Percentiles rank a stretch among this genome's conserved stretches.
Evolutionary conservation across 495 filamentous ascomycete species (phyloP).

Genomic region (Tuber umbilicatum): DNA sequence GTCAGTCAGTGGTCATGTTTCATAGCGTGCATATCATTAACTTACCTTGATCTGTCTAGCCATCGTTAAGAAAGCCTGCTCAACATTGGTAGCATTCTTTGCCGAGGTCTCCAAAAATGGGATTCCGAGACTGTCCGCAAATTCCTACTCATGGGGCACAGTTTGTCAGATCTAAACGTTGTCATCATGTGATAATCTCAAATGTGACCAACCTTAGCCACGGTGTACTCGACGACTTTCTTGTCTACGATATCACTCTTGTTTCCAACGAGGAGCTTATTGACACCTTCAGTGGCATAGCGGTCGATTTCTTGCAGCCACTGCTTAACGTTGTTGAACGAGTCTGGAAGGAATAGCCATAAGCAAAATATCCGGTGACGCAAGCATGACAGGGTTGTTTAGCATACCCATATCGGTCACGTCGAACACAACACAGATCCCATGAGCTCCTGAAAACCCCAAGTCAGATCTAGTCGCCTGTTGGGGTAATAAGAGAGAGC

Average conservation of each 20-base stretch:
- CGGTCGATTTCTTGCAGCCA: slow-evolving; percentile 99
- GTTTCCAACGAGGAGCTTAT: slow-evolving; percentile 98
- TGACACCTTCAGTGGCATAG: slow-evolving; percentile 97
- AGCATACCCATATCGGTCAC: slow-evolving; percentile 80
- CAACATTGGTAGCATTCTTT: slow-evolving; percentile 98
- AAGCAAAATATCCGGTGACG: slow-evolving; percentile 6
- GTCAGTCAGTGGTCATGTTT: slow-evolving; percentile 15
- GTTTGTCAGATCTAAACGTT: slow-evolving; percentile 27
- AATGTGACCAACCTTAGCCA: slow-evolving; percentile 72
- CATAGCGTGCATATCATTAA: background rate
- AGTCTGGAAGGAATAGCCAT: slow-evolving; percentile 51
- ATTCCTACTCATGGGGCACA: slow-evolving; percentile 59
- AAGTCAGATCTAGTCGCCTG: slow-evolving; percentile 16
- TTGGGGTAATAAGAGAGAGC: background rate
- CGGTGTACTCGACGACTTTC: slow-evolving; percentile 99
- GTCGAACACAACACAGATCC: slow-evolving; percentile 99
- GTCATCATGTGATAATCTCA: slow-evolving; percentile 9
- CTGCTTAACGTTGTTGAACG: slow-evolving; percentile 99
- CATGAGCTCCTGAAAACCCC: slow-evolving; percentile 59
- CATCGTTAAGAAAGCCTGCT: slow-evolving; percentile 99
- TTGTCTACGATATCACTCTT: slow-evolving; percentile 99
- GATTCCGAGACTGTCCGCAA: slow-evolving; percentile 96
- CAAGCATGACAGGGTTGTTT: slow-evolving; percentile 13
- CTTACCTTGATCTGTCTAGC: slow-evolving; percentile 85
- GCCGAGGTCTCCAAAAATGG: slow-evolving; percentile 99